phyloP scores from a whole-genome alignment of 2,329 filamentous ascomycete genomes.

The Fusarium bulbicola region DNA sequence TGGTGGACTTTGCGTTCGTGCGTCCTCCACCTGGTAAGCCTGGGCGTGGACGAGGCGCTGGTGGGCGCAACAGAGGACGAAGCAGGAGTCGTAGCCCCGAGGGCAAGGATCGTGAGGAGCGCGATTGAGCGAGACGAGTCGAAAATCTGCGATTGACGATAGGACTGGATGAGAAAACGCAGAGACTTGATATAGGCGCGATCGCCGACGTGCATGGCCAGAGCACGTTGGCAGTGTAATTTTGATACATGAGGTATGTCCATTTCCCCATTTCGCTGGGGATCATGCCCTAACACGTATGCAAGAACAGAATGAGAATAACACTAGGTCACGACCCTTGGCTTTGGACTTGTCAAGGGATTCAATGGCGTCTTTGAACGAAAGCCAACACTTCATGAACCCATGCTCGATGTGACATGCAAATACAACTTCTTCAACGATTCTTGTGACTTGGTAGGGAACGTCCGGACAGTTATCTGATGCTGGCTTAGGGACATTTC shows the following conservation, averaged over 20 bases:
- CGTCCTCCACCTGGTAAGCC: constrained; percentile 72
- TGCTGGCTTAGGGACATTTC: not conserved
- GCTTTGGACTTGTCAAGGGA: not conserved
- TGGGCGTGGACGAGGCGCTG: constrained; percentile 50
- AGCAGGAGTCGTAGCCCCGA: constrained; percentile 61
- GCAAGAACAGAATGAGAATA: constrained; percentile 19
- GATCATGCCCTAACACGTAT: not conserved
- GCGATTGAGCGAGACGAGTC: constrained; percentile 32
- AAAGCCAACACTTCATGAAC: not conserved
- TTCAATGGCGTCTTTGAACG: not conserved
- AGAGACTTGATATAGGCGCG: not conserved
- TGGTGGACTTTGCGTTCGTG: constrained; percentile 87
- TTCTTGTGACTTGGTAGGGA: not conserved
- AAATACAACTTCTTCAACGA: not conserved
- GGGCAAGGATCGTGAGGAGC: constrained; percentile 50
- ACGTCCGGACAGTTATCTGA: not conserved
- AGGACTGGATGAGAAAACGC: not conserved
- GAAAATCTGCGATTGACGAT: not conserved
- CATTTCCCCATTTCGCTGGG: not conserved
- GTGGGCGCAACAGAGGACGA: constrained; percentile 55
- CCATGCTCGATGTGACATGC: not conserved
- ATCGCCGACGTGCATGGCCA: constrained; percentile 40
- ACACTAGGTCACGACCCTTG: not conserved
- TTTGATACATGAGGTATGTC: constrained; percentile 41
- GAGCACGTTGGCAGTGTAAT: constrained; percentile 44